A percentile compares a stretch with the other conserved stretches of the same genome.
These are phyloP conservation scores for Entomortierella chlamydospora DNA, from an alignment of 192 early-diverging fungal species.

Conservation along the genomic window DNA sequence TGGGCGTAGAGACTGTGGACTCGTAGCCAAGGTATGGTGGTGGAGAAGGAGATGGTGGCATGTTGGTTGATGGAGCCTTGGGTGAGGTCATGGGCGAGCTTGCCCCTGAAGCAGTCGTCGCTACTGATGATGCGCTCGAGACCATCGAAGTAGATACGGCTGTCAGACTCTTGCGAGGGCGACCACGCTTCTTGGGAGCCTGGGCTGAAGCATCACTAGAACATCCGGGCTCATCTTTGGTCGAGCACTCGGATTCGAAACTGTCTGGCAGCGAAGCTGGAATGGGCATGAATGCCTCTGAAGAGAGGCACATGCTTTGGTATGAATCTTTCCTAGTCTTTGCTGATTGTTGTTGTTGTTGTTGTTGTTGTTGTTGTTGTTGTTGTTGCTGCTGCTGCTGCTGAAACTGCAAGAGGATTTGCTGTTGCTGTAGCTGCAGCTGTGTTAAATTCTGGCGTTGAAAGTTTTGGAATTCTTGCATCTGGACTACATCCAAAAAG, in stretches of 20 bases:
- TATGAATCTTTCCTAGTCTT: constrained; percentile 3
- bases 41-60: constrained; percentile 38
- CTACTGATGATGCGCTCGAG: background rate
- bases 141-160: background rate
- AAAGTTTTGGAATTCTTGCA: constrained; percentile 30
- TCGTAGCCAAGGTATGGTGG: constrained; percentile 2
- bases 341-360: too few relatives aligned
- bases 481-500: constrained; percentile 26
- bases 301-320: constrained; percentile 17
- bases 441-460: constrained; percentile 12
- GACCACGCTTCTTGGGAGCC: constrained; percentile 24
- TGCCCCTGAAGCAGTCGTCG: constrained; percentile 1
- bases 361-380: too few relatives aligned
- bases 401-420: too few relatives aligned
- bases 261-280: constrained; percentile 25
- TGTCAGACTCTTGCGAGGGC: constrained; percentile 24
- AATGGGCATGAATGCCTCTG: constrained; percentile 33
- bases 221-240: background rate
- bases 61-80: constrained; percentile 35
- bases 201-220: background rate
- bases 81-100: constrained; percentile 46
- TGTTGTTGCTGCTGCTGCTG: constrained; percentile 29
- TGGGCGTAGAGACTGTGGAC: background rate
- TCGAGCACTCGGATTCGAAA: constrained; percentile 3
- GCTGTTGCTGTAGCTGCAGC: constrained; percentile 23